These are phyloP conservation scores for Fonsecaea nubica DNA, from an alignment of 2,329 filamentous ascomycete species.

Conservation along the genomic window DNA sequence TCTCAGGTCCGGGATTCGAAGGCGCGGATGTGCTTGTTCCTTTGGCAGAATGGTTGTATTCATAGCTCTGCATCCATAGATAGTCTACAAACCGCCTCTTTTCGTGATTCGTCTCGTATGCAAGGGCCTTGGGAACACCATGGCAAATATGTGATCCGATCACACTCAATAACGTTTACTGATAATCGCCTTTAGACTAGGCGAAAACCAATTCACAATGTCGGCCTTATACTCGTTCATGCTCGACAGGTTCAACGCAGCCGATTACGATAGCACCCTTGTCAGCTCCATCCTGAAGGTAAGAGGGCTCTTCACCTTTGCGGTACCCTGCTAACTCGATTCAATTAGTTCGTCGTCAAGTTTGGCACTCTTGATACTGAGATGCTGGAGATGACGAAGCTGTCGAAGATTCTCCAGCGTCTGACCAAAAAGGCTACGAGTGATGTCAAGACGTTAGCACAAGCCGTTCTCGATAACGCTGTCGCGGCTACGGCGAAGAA, in stretches of 20 bases:
- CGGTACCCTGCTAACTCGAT: conserved; percentile 39
- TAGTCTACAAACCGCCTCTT: conserved; percentile 30
- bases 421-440: conserved; percentile 66
- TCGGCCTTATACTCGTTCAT: conserved; percentile 57
- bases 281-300: conserved; percentile 56
- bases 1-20: background rate
- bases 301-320: conserved; percentile 28
- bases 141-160: conserved; percentile 10
- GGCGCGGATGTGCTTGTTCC: background rate
- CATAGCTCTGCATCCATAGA: conserved; percentile 33
- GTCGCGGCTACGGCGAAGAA: conserved; percentile 50
- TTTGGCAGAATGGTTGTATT: conserved; percentile 20
- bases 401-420: conserved; percentile 63
- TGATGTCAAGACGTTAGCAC: conserved; percentile 62
- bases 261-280: conserved; percentile 55
- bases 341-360: conserved; percentile 57
- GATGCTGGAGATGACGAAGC: conserved; percentile 65
- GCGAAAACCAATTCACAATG: conserved; percentile 57
- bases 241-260: conserved; percentile 56
- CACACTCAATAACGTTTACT: conserved; percentile 29
- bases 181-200: conserved; percentile 52
- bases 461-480: conserved; percentile 61
- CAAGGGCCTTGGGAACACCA: conserved; percentile 4
- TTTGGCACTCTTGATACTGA: conserved; percentile 65
- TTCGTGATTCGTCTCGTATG: conserved; percentile 16